A percentile compares a stretch with the other conserved stretches of the same genome.
Conservation (phyloP, 768 basidiomycete species). For the Dendrothele bispora region DNA sequence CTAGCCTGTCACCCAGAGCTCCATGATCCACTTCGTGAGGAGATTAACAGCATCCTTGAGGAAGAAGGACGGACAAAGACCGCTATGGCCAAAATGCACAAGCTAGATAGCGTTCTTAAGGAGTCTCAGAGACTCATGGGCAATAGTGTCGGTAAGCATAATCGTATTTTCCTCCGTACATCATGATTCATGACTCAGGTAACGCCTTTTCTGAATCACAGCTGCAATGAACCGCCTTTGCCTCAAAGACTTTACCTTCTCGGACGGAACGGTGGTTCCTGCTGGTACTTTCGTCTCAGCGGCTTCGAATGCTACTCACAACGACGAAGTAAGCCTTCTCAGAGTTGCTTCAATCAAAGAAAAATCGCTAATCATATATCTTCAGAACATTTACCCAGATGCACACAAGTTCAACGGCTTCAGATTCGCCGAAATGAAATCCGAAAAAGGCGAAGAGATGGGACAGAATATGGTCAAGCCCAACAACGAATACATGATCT, state of each 20-base stretch:
- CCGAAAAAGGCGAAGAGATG: background rate
- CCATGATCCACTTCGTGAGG: slow-evolving; percentile 32
- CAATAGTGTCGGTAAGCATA: slow-evolving; percentile 13
- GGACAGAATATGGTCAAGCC: background rate
- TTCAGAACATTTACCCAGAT: too few species aligned
- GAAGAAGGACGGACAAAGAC: slow-evolving; percentile 28
- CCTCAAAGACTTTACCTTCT: slow-evolving; percentile 27
- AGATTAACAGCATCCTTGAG: slow-evolving; percentile 27
- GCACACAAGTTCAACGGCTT: too few species aligned
- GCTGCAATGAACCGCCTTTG: slow-evolving; percentile 23
- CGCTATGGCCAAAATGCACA: slow-evolving; percentile 28
- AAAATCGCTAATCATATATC: too few species aligned
- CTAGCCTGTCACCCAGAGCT: slow-evolving; percentile 22
- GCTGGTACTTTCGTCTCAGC: slow-evolving; percentile 23
- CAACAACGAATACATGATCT: background rate
- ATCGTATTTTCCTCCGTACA: too few species aligned
- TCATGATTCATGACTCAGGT: background rate
- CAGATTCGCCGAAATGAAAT: background rate
- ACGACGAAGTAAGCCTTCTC: slow-evolving; percentile 18
- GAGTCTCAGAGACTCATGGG: slow-evolving; percentile 33
- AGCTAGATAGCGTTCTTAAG: slow-evolving; percentile 36
- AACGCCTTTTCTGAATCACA: slow-evolving; percentile 8
- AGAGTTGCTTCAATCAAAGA: too few species aligned
- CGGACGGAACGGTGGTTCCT: slow-evolving; percentile 25
- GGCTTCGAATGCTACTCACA: slow-evolving; percentile 19